Conservation (phyloP, 176 grass and related monocot genomes). For the Oryza rufipogon region DNA sequence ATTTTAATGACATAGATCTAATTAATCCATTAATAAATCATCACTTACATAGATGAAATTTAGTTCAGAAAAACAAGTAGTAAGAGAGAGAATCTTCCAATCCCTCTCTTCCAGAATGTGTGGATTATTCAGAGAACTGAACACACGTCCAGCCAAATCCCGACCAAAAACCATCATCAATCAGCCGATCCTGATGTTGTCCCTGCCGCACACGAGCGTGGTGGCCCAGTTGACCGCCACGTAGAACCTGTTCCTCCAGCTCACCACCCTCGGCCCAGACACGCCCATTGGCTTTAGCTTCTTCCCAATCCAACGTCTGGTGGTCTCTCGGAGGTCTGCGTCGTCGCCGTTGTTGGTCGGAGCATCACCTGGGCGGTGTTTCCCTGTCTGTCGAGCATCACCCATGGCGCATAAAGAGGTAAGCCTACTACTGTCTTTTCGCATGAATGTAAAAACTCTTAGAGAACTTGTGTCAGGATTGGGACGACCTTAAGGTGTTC, state of each 20-base stretch:
- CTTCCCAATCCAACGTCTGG: too few species aligned
- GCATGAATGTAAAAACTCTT: too few species aligned
- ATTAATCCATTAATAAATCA: too few species aligned
- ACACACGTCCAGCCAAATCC: not conserved
- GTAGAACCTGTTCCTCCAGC: conserved; percentile 93
- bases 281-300: too few species aligned
- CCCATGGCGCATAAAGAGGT: too few species aligned
- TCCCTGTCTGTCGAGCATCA: too few species aligned
- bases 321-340: too few species aligned
- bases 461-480: too few species aligned
- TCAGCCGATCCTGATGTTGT: conserved; percentile 84
- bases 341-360: too few species aligned
- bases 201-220: conserved; percentile 72
- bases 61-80: not conserved
- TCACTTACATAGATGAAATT: not conserved
- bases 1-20: too few species aligned
- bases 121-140: conserved; percentile 6
- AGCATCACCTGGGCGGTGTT: conserved; percentile 28
- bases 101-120: not conserved
- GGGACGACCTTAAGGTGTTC: too few species aligned
- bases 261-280: conserved; percentile 54
- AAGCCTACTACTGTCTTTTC: too few species aligned
- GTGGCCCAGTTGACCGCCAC: conserved; percentile 84
- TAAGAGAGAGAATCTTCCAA: conserved; percentile 1
- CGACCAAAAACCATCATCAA: not conserved